Evolutionary conservation across 441 rosid genomes (phyloP).

Genomic region (Geranium incanum): DNA sequence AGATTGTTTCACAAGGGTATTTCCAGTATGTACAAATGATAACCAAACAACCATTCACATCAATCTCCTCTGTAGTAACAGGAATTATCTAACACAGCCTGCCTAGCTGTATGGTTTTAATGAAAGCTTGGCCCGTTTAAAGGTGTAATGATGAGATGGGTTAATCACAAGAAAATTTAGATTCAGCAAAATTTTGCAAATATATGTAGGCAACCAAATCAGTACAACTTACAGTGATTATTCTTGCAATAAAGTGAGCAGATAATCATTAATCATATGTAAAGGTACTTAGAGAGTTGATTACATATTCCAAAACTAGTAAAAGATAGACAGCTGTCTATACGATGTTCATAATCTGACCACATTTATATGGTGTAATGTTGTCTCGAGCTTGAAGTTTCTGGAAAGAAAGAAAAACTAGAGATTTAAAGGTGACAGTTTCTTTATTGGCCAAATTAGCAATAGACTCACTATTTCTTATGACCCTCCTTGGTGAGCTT

Average conservation of each 20-base stretch:
- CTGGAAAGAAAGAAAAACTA: neutral
- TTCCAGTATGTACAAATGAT: constrained; percentile 4
- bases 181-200: neutral
- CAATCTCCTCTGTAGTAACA: neutral
- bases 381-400: neutral
- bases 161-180: neutral
- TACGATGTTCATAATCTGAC: neutral
- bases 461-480: neutral
- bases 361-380: neutral
- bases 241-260: neutral
- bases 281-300: neutral
- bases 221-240: neutral
- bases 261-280: neutral
- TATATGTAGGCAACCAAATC: neutral
- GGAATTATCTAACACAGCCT: neutral
- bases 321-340: neutral
- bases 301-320: neutral
- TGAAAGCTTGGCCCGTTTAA: neutral
- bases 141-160: neutral
- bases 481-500: neutral
- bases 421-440: neutral
- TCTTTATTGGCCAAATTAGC: neutral
- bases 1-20: constrained; percentile 7
- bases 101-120: neutral
- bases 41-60: neutral